Base-by-base conservation (phyloP, 2,329 filamentous ascomycete species). In the Alternaria alternata region DNA sequence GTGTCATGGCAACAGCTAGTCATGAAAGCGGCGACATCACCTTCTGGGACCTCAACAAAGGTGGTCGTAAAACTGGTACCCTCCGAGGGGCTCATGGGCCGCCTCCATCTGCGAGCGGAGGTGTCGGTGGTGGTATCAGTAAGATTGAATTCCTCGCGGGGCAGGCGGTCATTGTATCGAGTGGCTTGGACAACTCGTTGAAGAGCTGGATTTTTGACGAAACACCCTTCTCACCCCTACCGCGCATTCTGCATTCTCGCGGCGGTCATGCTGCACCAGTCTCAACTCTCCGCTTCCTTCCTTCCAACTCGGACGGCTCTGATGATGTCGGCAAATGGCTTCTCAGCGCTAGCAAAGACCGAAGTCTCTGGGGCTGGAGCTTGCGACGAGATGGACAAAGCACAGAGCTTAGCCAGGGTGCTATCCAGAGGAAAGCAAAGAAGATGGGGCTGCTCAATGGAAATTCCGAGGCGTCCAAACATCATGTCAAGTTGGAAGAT, bases 161-260 rank as follows among this genome's bases (percentile, higher is more conserved):
- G 0, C 96, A 99, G 76, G 91, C 93, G 5, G 90, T 98, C 3
- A 86, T 99, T 42, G 84, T 98, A 28, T 97, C 93, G 9, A 95
- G 93, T 65, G 96, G 95, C 5, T 85, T 91, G 48, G 95, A 99
- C 77, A 99, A 99, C 79, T 92, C 94, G 9, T 82, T 99, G 60
- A 96, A 94, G 76, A 94, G 93, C 5, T 97, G 94, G 94, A 95
- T 98, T 62, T 97, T 97, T 70, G 94, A 98, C 72, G 90, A 96
- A 76, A 90, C 89, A 0, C 94, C 94, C 0, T 97, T 97, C 76
- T 95, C 92, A 0, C 89, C 94, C 0, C 85, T 94, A 11, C 95
- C 95, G 2, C 88, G 94, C 18, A 90, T 93, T 26, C 82, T 99
- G 30, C 95, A 99, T 78, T 87, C 88, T 3, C 87, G 95, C 66